phyloP scores from a whole-genome alignment of 2,329 filamentous ascomycete species.

The Pseudogymnoascus sp. region DNA sequence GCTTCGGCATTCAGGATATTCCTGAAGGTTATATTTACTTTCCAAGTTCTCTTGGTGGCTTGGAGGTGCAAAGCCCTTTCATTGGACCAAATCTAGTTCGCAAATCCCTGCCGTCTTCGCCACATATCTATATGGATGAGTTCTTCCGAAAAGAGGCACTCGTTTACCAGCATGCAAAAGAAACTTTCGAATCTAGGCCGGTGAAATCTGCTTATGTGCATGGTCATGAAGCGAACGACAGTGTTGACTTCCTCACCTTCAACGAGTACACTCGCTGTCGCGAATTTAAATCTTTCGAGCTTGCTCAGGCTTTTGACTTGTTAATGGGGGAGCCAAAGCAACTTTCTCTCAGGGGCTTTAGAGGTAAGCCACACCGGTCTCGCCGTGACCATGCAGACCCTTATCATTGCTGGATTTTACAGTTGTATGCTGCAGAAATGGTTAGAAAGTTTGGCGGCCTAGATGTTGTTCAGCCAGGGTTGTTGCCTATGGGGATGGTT shows the following conservation, averaged over 20 bases:
- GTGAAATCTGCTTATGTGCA: constrained; percentile 9
- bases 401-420: constrained; percentile 31
- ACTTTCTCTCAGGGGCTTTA: constrained; percentile 17
- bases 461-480: constrained; percentile 30
- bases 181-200: constrained; percentile 24
- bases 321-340: constrained; percentile 24
- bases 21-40: constrained; percentile 34
- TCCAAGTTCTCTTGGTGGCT: constrained; percentile 30
- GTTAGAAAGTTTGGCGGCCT: constrained; percentile 31
- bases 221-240: constrained; percentile 14
- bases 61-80: constrained; percentile 32
- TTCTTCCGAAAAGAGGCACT: constrained; percentile 26
- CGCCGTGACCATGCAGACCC: constrained; percentile 12
- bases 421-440: constrained; percentile 31
- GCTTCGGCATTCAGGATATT: constrained; percentile 35
- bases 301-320: constrained; percentile 23
- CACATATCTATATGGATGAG: constrained; percentile 20
- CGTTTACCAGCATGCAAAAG: constrained; percentile 27
- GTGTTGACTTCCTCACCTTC: constrained; percentile 30
- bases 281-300: constrained; percentile 24
- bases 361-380: constrained; percentile 14
- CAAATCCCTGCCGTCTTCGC: constrained; percentile 16
- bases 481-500: constrained; percentile 32
- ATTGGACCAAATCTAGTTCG: constrained; percentile 26
- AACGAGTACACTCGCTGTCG: constrained; percentile 32